Percentiles rank a stretch among this genome's conserved stretches.
These are phyloP conservation scores for Aspergillus olivimuriae DNA, from an alignment of 495 filamentous ascomycete species.

Conservation along the genomic window DNA sequence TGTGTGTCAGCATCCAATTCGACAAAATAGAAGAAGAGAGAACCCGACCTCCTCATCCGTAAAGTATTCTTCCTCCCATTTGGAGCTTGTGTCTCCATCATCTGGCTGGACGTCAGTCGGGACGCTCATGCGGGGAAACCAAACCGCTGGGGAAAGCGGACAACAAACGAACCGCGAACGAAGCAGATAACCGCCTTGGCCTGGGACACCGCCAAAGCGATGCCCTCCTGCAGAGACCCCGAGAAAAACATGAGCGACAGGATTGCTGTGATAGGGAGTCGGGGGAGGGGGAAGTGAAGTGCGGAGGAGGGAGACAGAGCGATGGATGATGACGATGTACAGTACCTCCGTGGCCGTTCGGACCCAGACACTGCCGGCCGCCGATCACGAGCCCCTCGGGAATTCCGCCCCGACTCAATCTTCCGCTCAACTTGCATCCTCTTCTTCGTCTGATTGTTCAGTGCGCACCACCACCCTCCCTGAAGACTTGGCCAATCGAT, in stretches of 20 bases:
- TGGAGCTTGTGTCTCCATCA: slow-evolving; percentile 52
- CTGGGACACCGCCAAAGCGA: slow-evolving; percentile 63
- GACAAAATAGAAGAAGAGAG: not conserved
- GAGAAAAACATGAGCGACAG: slow-evolving; percentile 67
- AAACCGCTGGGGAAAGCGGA: slow-evolving; percentile 8
- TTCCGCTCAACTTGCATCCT: no score
- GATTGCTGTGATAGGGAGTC: not conserved
- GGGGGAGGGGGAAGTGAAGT: not conserved
- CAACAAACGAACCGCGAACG: slow-evolving; percentile 47
- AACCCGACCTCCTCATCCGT: slow-evolving; percentile 43
- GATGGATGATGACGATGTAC: no score
- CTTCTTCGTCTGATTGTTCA: not conserved
- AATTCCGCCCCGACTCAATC: not conserved
- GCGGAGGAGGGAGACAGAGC: slow-evolving; percentile 1
- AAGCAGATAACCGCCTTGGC: slow-evolving; percentile 63
- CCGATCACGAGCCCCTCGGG: slow-evolving; percentile 7
- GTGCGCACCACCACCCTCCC: not conserved
- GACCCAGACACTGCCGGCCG: no score
- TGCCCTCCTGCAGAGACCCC: slow-evolving; percentile 73
- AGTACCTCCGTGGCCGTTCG: no score
- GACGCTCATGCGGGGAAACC: not conserved
- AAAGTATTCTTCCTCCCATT: slow-evolving; percentile 76
- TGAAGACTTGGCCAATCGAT: not conserved
- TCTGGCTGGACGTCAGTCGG: slow-evolving; percentile 40
- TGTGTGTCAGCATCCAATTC: no score